Conservation (phyloP, 805 yeast genomes). For the Saccharomycopsis fodiens region DNA sequence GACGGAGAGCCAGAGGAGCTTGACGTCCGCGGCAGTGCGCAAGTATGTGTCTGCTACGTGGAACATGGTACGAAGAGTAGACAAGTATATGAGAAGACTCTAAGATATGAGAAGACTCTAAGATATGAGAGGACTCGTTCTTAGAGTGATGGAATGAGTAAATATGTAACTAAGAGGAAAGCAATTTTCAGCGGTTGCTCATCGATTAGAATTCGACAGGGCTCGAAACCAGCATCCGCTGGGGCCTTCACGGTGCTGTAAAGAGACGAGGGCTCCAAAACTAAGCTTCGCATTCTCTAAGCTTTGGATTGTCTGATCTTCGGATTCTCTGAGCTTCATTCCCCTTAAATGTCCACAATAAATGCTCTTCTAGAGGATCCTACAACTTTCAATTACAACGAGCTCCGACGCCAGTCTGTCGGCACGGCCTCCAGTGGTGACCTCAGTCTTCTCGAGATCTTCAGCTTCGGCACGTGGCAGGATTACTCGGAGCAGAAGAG, state of each 20-base stretch:
- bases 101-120: neutral
- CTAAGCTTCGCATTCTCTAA: neutral
- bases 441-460: constrained; percentile 1
- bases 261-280: neutral
- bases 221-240: neutral
- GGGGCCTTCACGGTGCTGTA: neutral
- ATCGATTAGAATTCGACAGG: neutral
- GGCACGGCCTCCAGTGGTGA: neutral
- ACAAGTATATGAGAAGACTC: neutral
- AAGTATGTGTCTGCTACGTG: constrained; percentile 28
- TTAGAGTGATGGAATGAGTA: neutral
- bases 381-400: constrained; percentile 1
- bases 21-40: constrained; percentile 44
- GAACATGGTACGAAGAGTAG: constrained; percentile 28
- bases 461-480: neutral
- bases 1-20: constrained; percentile 60
- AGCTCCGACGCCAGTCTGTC: neutral
- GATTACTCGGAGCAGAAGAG: neutral
- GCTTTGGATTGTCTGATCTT: too few species aligned
- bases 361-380: neutral
- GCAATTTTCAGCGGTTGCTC: too few species aligned
- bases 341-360: too few species aligned
- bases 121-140: neutral
- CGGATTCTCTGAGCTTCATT: too few species aligned
- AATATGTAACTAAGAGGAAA: neutral